Base-by-base conservation (phyloP, 2,329 filamentous ascomycete genomes). In the Trichoderma sp. region DNA sequence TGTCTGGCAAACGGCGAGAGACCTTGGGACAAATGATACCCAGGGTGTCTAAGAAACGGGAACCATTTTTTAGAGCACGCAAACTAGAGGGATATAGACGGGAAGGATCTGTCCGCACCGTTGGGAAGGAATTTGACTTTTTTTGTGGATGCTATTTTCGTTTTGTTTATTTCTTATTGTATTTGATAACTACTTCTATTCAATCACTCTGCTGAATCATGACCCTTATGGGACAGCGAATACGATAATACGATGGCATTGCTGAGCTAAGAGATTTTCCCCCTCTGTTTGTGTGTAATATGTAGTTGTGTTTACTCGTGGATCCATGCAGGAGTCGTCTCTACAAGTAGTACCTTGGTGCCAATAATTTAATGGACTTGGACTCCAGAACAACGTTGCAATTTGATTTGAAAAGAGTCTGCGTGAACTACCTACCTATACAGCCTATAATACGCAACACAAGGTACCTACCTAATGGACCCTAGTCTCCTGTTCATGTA, bases 71-170 rank as follows among this genome's bases (percentile, higher is more conserved):
- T 66, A 66, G 63, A 66, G 63, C 37, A 51, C 63, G 43, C 51
- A 55, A 56, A 66, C 37, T 66, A 66, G 63, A 66, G 52, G 39
- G 46, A 51, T 54, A 66, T 66, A 66, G 63, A 66, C 54, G 54
- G 39, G 54, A 66, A 49, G 63, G 54, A 66, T 58, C 52, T 51
- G 54, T 66, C 54, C 26, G 54, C 63, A 51, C 52, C 63, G 63
- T 66, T 58, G 54, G 39, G 37, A 58, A 66, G 28, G 63, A 56
- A 49, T 16, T 54, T 66, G 37, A 4, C 13, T 51, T 58, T 43
- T 21, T 58, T 26, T 51, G 56, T 52, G 34, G 13, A 52, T 54
- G 14, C 11, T 26, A 24, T 28, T 43, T 52, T 16, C 13, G 28
- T 43, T 54, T 28, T 28, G 18, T 37, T 43, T 49, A 14, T 55